phyloP scores from a whole-genome alignment of 176 grass and related monocot species.

The Dactylis glomerata region DNA sequence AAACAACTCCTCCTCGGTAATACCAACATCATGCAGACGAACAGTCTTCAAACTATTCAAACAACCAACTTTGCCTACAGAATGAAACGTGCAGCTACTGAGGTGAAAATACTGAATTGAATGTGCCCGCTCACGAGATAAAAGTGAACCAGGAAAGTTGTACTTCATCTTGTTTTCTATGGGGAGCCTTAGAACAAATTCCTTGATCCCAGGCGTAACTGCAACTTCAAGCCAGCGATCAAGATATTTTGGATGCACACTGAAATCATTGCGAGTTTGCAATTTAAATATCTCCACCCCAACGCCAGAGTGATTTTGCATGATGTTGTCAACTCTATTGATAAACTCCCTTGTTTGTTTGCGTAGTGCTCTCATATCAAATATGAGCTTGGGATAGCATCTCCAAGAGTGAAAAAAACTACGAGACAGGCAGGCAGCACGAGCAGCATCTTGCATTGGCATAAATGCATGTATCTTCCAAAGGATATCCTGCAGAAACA shows the following conservation, averaged over 20 bases:
- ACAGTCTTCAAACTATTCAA: conserved; percentile 18
- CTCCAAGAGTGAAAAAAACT: not conserved
- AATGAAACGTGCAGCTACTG: not conserved
- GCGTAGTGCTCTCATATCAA: not conserved
- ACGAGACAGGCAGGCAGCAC: conserved; percentile 2
- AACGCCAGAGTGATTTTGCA: not conserved
- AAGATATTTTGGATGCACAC: not conserved
- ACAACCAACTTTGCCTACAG: not conserved
- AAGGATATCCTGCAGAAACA: conserved; percentile 22
- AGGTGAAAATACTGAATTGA: conserved; percentile 20
- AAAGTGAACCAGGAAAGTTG: conserved; percentile 9
- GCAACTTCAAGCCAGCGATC: conserved; percentile 17
- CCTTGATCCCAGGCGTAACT: not conserved
- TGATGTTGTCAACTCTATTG: conserved; percentile 22
- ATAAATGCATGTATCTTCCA: conserved; percentile 11
- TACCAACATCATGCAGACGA: not conserved
- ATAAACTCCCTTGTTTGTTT: conserved; percentile 13
- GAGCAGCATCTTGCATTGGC: conserved; percentile 17
- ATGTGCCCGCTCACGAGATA: not conserved
- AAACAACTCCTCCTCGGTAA: conserved; percentile 8
- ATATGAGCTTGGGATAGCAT: conserved; percentile 17
- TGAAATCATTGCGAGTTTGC: not conserved
- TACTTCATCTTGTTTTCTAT: not conserved
- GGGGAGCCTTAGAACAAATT: conserved; percentile 6
- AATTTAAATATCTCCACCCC: conserved; percentile 14